Evolutionary conservation across 495 filamentous ascomycete species (phyloP).

Genomic region (Chaetomium cochliodes): DNA sequence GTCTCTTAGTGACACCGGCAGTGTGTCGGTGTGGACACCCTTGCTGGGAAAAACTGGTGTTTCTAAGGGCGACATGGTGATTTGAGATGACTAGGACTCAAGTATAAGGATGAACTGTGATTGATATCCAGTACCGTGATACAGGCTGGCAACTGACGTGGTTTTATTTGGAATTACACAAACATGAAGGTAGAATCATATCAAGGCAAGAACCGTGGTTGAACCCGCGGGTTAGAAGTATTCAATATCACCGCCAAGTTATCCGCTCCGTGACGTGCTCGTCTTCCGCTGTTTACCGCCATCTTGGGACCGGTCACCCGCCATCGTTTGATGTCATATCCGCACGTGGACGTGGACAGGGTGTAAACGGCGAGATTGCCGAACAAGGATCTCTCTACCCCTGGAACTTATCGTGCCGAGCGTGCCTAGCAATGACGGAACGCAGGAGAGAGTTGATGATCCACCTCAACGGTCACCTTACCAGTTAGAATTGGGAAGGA

Average conservation of each 20-base stretch:
- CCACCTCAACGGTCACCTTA: neutral
- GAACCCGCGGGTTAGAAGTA: neutral
- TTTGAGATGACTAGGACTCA: neutral
- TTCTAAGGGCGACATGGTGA: constrained; percentile 29
- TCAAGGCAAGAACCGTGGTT: neutral
- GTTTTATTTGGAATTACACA: neutral
- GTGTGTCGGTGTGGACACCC: neutral
- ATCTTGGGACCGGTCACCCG: neutral
- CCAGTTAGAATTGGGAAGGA: neutral
- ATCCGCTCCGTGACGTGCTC: constrained; percentile 14
- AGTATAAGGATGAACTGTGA: no score
- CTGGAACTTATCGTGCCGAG: neutral
- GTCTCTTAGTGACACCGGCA: constrained; percentile 14
- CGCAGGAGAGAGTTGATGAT: neutral
- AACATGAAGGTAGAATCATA: neutral
- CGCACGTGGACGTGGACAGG: neutral
- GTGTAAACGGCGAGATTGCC: neutral
- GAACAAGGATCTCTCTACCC: neutral
- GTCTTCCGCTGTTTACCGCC: constrained; percentile 8
- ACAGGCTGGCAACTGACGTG: no score
- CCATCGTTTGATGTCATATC: constrained; percentile 18
- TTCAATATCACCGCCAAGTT: neutral
- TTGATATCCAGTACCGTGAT: neutral
- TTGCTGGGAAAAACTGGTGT: neutral
- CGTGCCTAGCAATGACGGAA: neutral